Evolutionary conservation across 2,329 filamentous ascomycete genomes (phyloP).

Genomic region (Cordyceps cateniannulata): DNA sequence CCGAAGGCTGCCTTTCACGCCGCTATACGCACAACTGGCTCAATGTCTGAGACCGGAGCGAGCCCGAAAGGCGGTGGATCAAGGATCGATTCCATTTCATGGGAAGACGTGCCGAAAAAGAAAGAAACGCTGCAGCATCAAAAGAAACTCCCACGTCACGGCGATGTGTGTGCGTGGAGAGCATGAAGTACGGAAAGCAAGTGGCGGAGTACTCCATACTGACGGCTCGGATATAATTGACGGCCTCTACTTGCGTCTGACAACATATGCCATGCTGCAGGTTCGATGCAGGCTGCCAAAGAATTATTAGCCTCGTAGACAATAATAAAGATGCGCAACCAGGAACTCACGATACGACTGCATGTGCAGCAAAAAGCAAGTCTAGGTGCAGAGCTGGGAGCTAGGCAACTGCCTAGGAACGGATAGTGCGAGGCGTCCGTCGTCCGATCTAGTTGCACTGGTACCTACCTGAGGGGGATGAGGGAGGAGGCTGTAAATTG

Average conservation of each 20-base stretch:
- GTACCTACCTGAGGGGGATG: neutral
- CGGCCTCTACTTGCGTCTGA: neutral
- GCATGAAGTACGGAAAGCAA: neutral
- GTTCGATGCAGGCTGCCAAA: neutral
- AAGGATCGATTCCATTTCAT: neutral
- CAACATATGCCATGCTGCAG: neutral
- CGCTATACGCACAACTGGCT: neutral
- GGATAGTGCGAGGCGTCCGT: neutral
- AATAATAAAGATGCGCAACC: neutral
- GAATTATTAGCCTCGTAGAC: neutral
- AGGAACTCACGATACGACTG: neutral
- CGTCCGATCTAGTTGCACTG: conserved; percentile 4
- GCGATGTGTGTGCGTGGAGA: neutral
- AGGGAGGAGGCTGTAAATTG: neutral
- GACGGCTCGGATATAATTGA: neutral
- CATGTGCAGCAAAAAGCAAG: neutral
- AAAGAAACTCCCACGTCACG: neutral
- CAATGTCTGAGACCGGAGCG: conserved; percentile 9
- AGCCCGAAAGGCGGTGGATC: neutral
- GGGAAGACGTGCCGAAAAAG: neutral
- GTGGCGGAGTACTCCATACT: neutral
- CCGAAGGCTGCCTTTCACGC: neutral
- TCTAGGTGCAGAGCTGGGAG: neutral
- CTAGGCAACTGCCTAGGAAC: neutral
- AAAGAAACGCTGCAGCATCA: neutral